Conservation (phyloP, 305 asterid genomes). For the Fraxinus platypoda region DNA sequence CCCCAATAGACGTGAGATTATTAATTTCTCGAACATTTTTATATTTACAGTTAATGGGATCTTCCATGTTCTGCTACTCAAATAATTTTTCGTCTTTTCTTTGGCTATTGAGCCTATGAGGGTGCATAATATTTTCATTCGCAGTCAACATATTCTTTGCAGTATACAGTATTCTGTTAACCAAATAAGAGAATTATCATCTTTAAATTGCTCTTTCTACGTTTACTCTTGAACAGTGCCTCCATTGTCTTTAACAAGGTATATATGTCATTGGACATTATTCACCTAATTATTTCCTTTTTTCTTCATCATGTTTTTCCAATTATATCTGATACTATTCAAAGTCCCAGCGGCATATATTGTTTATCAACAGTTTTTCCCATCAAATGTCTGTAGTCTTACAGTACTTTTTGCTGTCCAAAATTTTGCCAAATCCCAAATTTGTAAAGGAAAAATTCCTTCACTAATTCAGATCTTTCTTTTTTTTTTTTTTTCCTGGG, state of each 20-base stretch:
- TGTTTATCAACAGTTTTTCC: conserved; percentile 42
- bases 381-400: background rate
- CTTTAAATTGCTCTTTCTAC: conserved; percentile 11
- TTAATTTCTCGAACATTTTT: background rate
- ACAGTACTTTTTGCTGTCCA: background rate
- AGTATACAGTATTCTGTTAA: conserved; percentile 33
- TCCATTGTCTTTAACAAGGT: background rate
- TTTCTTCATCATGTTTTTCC: conserved; percentile 22
- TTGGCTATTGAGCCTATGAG: background rate
- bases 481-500: conserved; percentile 29
- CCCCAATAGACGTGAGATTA: conserved; percentile 78
- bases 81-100: background rate
- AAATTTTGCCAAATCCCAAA: conserved; percentile 19
- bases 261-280: background rate
- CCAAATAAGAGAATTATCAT: conserved; percentile 18
- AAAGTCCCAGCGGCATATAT: conserved; percentile 20
- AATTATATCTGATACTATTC: conserved; percentile 2
- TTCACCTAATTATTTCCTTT: background rate
- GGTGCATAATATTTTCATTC: conserved; percentile 33
- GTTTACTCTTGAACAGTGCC: conserved; percentile 31
- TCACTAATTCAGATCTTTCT: background rate
- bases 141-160: conserved; percentile 34
- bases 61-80: background rate
- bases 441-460: no score
- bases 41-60: no score